Evolutionary conservation across 495 filamentous ascomycete genomes (phyloP).

Genomic region (Thermothielavioides terrestris): DNA sequence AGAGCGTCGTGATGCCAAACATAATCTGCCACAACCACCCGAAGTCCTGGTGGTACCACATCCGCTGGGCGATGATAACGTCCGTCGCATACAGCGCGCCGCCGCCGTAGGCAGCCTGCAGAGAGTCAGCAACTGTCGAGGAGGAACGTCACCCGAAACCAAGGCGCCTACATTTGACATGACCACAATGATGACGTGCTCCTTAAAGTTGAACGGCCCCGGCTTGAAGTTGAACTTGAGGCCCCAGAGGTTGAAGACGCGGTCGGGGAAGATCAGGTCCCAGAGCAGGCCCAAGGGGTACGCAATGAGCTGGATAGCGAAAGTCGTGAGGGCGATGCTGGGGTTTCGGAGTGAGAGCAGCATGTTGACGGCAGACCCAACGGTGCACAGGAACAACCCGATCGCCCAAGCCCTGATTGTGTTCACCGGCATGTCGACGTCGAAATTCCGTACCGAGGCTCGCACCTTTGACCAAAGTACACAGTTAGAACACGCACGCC

Average conservation of each 20-base stretch:
- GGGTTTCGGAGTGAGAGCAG: slow-evolving; percentile 60
- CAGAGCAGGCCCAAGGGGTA: slow-evolving; percentile 59
- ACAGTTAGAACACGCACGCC: slow-evolving; percentile 11
- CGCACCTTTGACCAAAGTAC: slow-evolving; percentile 48
- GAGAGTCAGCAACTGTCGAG: slow-evolving; percentile 6
- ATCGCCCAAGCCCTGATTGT: slow-evolving; percentile 67
- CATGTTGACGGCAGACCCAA: slow-evolving; percentile 63
- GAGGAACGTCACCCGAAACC: neutral
- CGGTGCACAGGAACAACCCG: slow-evolving; percentile 52
- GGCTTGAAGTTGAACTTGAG: slow-evolving; percentile 55
- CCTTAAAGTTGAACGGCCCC: slow-evolving; percentile 70
- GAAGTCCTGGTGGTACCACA: slow-evolving; percentile 30
- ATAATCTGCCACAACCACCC: slow-evolving; percentile 60
- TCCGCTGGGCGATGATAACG: slow-evolving; percentile 36
- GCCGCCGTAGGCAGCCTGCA: slow-evolving; percentile 38
- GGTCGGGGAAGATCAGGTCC: slow-evolving; percentile 47
- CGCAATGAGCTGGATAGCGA: slow-evolving; percentile 60
- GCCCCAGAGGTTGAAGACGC: slow-evolving; percentile 50
- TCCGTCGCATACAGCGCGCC: slow-evolving; percentile 42
- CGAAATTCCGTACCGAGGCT: slow-evolving; percentile 51
- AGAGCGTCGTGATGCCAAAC: slow-evolving; percentile 60
- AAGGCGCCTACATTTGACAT: slow-evolving; percentile 51
- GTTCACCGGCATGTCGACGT: slow-evolving; percentile 59
- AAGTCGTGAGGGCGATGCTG: slow-evolving; percentile 55
- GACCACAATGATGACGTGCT: slow-evolving; percentile 68